These are phyloP conservation scores for Ogataea saltuana DNA, from an alignment of 805 yeast species.

Conservation along the genomic window DNA sequence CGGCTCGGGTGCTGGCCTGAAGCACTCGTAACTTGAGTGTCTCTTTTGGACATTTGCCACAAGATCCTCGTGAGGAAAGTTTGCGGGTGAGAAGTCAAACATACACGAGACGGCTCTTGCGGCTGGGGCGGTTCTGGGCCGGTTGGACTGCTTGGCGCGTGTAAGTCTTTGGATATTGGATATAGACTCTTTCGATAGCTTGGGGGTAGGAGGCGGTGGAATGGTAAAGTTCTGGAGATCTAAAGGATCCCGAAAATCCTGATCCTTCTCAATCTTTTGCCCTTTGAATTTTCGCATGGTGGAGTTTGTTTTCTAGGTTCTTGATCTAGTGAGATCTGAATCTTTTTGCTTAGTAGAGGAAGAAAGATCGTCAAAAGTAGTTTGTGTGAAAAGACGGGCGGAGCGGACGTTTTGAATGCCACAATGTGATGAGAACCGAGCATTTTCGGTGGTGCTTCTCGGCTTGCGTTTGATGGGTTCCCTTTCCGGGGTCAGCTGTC, in stretches of 20 bases:
- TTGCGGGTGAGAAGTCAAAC: conserved; percentile 3
- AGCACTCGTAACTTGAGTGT: conserved; percentile 4
- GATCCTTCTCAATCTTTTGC: conserved; percentile 21
- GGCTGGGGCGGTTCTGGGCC: neutral
- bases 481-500: neutral
- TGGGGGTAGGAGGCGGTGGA: conserved; percentile 14
- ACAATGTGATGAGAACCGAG: neutral
- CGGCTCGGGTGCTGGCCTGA: neutral
- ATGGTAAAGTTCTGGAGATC: conserved; percentile 10
- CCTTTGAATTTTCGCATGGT: conserved; percentile 30
- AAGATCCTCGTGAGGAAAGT: conserved; percentile 2
- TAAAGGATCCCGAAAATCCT: conserved; percentile 27
- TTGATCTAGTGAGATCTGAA: neutral
- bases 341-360: neutral
- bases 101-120: conserved; percentile 3
- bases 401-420: too few relatives aligned
- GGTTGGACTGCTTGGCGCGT: neutral
- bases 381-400: too few relatives aligned
- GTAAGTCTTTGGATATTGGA: neutral
- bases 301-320: neutral
- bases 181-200: neutral
- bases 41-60: conserved; percentile 4
- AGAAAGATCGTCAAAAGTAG: neutral
- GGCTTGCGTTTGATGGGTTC: conserved; percentile 1
- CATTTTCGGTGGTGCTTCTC: neutral